Evolutionary conservation across 1,284 basidiomycete genomes (phyloP), one percentile per base, ranked within the genome.

Genomic region (Pyrrhoderma lamaoense): DNA sequence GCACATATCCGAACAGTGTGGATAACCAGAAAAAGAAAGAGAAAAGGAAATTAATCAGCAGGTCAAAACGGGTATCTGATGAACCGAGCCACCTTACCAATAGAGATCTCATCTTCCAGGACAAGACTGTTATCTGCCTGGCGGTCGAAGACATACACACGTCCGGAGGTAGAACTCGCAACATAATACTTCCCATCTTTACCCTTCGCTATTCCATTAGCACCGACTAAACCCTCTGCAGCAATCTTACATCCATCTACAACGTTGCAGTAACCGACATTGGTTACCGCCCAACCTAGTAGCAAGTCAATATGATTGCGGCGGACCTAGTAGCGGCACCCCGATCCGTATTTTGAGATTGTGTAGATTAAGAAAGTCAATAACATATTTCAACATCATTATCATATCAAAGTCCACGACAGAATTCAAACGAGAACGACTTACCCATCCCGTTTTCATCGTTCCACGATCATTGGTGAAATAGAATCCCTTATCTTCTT

Each of bases 391-490:
- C n/a, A n/a, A n/a, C n/a, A n/a, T n/a, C n/a, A n/a, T n/a, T n/a
- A n/a, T n/a, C n/a, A n/a, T n/a, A n/a, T n/a, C n/a, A n/a, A n/a
- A n/a, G n/a, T n/a, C n/a, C n/a, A n/a, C n/a, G n/a, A n/a, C n/a
- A n/a, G n/a, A n/a, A 49, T 37, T 22, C 25, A 8, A 42, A 34
- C 21, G 5, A 53, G 36, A 34, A 34, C 13, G n/a, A 65, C 77
- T 45, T 60, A 83, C 84, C 40, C 70, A 58, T 37, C 79, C 75
- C 8, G 69, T 64, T 61, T 82, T 82, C n/a, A 60, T 57, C n/a
- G 49, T 39, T 25, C 67, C 67, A 55, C 78, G 69, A 55, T 84
- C 80, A 58, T 87, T 88, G n/a, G 82, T 82, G 59, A 85, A 77
- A 63, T 77, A 79, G 50, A 86, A 77, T 39, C 73, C 75, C 56